phyloP scores from a whole-genome alignment of 768 basidiomycete species.

The Phlebiopsis flavidoalba region DNA sequence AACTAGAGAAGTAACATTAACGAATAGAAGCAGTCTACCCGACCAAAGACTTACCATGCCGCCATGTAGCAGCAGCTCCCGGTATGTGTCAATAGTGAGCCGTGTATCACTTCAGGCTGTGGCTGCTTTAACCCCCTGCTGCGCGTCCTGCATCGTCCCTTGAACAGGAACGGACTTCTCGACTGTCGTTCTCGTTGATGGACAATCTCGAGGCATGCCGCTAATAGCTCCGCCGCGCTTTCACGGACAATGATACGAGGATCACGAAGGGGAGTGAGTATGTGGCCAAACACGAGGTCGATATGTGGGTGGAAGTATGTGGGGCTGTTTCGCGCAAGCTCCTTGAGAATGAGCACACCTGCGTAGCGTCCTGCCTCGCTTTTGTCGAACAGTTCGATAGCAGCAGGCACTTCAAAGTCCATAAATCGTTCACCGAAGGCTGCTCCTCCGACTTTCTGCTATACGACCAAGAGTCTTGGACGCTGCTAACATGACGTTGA shows the following conservation, averaged over 20 bases:
- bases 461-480: conserved; percentile 91
- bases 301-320: conserved; percentile 87
- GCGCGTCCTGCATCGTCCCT: conserved; percentile 49
- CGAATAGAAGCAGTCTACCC: neutral
- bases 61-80: conserved; percentile 88
- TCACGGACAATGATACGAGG: conserved; percentile 87
- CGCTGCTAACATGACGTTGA: conserved; percentile 90
- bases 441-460: conserved; percentile 73
- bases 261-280: conserved; percentile 86
- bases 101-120: conserved; percentile 88
- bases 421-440: conserved; percentile 87
- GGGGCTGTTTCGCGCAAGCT: conserved; percentile 85
- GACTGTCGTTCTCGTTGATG: conserved; percentile 65
- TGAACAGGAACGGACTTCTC: conserved; percentile 60
- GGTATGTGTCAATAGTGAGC: conserved; percentile 90
- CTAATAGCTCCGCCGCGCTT: conserved; percentile 90
- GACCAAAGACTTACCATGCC: conserved; percentile 64
- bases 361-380: conserved; percentile 85
- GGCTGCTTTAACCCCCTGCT: conserved; percentile 80
- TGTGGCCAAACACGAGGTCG: conserved; percentile 84
- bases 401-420: conserved; percentile 82
- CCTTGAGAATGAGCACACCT: conserved; percentile 90
- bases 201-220: conserved; percentile 87
- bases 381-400: conserved; percentile 73
- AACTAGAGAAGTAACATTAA: conserved; percentile 41